Conservation (phyloP, 2,329 filamentous ascomycete species). For the Trichophyton simii region DNA sequence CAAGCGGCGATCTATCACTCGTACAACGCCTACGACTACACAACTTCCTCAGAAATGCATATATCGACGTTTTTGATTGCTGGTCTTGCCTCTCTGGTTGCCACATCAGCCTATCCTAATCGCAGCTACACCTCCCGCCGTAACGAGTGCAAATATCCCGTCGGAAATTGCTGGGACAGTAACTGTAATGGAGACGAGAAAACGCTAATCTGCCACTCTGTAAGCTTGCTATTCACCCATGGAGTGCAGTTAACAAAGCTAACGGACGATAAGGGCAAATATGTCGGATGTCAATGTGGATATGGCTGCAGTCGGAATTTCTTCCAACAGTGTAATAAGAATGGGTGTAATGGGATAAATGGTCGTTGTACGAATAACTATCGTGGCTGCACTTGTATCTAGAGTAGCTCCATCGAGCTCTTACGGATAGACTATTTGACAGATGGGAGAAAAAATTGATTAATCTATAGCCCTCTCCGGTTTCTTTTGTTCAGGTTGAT, state of each 20-base stretch:
- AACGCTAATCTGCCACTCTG: conserved; percentile 7
- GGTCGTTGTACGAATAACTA: conserved; percentile 10
- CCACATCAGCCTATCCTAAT: conserved; percentile 2
- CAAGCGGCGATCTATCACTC: not conserved
- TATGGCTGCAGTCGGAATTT: conserved; percentile 8
- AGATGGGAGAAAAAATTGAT: no score
- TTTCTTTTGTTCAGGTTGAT: no score
- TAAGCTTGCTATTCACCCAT: not conserved
- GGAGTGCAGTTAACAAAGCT: not conserved
- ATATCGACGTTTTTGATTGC: conserved; percentile 1
- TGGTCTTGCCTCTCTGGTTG: conserved; percentile 3
- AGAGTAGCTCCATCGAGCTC: not conserved
- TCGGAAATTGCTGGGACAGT: conserved; percentile 9
- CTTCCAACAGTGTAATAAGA: conserved; percentile 7
- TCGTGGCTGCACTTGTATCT: conserved; percentile 7
- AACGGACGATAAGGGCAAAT: conserved; percentile 4
- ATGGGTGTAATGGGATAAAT: conserved; percentile 9
- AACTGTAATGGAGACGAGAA: conserved; percentile 8
- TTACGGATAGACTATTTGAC: not conserved
- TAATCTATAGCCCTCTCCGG: no score
- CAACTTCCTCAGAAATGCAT: not conserved
- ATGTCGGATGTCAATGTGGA: conserved; percentile 9
- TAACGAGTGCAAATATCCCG: conserved; percentile 7
- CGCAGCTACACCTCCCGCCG: not conserved
- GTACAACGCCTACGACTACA: not conserved